phyloP scores from a whole-genome alignment of 495 filamentous ascomycete genomes.

The Talaromyces stipitatus region DNA sequence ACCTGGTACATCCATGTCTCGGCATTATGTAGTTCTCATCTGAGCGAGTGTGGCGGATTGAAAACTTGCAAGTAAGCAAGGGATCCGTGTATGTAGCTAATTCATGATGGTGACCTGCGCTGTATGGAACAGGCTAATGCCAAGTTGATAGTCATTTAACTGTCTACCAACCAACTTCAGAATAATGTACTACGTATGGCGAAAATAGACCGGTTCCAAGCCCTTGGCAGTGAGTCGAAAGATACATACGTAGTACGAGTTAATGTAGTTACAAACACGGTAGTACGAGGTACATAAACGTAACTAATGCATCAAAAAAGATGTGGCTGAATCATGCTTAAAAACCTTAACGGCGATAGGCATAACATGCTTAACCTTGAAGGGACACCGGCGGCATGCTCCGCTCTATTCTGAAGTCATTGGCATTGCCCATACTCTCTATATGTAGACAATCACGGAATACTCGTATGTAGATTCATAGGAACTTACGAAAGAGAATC shows the following conservation, averaged over 20 bases:
- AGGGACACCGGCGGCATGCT: not conserved
- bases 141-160: not conserved
- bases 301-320: not conserved
- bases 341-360: constrained; percentile 1
- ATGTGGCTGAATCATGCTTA: constrained; percentile 4
- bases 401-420: not conserved
- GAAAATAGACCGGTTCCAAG: too few relatives aligned
- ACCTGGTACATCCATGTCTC: not conserved
- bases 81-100: not conserved
- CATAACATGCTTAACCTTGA: not conserved
- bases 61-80: not conserved
- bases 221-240: not conserved
- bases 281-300: not conserved
- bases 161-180: too few relatives aligned
- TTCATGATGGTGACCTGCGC: not conserved
- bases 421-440: not conserved
- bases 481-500: not conserved
- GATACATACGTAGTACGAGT: not conserved
- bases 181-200: too few relatives aligned
- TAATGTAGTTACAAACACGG: not conserved
- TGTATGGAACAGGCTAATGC: not conserved
- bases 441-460: too few relatives aligned
- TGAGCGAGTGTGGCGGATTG: too few relatives aligned
- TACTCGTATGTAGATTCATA: too few relatives aligned
- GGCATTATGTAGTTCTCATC: not conserved